Evolutionary conservation across 2,329 filamentous ascomycete genomes (phyloP), one percentile per base, ranked within the genome.

Genomic region (Leptoxyphium fumago): DNA sequence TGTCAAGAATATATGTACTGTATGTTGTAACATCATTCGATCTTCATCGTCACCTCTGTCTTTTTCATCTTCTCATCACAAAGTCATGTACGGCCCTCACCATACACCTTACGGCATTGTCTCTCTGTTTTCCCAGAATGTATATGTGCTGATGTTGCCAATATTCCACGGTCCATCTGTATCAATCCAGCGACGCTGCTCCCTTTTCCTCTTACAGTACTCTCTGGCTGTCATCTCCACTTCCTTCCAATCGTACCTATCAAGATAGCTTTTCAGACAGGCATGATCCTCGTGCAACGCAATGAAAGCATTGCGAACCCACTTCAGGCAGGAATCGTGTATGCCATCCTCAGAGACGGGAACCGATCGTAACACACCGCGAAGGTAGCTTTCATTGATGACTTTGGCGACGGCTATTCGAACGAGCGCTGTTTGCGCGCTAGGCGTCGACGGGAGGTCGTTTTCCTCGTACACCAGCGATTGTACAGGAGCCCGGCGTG

Each of bases 201-300:
- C 32, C 32, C 32, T 13, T 15, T 36, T 36, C 32, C 14, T 43
- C 17, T 15, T 32, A 14, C 28, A 29, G 28, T 32, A 43, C 10
- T 43, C 41, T 18, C 41, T 9, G 9, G 26, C 17, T 15, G 26
- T 34, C 26, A 18, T 32, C 41, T 43, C 41, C 14, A 43, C 41
- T 17, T 43, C 41, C 30, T 29, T 43, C 41, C 41, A 43, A 26
- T 43, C 41, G 9, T 29, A 17, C 15, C 15, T 15, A 8, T 34
- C 14, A 13, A 43, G 30, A 34, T 43, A 43, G 41, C 41, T 43
- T 29, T 43, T 43, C 10, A 43, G 41, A 43, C 41, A 38, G 4
- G 26, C 41, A 15, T 36, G 32, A 6, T 43, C 29, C 15, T n/a
- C 11, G 21, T 43, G 41, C 29, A 43, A 14, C 11, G 14, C 30